A percentile compares a stretch with the other conserved stretches of the same genome.
These are phyloP conservation scores for Coemansia sp. DNA, from an alignment of 192 early-diverging fungal species.

Conservation along the genomic window DNA sequence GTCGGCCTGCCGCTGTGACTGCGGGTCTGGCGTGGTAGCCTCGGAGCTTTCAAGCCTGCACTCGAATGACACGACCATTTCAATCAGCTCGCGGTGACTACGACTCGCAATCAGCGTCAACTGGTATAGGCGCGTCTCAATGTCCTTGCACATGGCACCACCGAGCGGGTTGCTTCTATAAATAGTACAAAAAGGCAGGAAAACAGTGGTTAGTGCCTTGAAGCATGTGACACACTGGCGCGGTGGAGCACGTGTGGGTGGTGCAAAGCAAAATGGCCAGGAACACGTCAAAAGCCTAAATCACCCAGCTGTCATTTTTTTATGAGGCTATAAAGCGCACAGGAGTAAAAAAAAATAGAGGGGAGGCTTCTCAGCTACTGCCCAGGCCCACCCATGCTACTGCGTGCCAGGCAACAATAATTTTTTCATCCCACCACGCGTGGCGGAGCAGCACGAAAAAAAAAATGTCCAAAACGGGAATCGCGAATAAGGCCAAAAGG, in stretches of 20 bases:
- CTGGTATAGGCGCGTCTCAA: constrained; percentile 43
- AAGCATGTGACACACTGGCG: constrained; percentile 2
- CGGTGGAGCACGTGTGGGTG: constrained; percentile 11
- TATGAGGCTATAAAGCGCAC: neutral
- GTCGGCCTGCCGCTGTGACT: constrained; percentile 27
- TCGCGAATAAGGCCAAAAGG: constrained; percentile 11
- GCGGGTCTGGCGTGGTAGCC: neutral
- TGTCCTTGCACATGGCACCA: constrained; percentile 45
- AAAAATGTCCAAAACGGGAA: neutral
- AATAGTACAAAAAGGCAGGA: constrained; percentile 8
- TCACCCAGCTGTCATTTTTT: neutral
- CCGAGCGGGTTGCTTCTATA: constrained; percentile 54
- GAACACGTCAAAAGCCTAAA: constrained; percentile 11
- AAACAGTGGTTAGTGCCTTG: constrained; percentile 2
- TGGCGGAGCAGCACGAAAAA: constrained; percentile 6
- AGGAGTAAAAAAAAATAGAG: neutral
- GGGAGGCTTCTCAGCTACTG: constrained; percentile 12
- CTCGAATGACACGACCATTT: constrained; percentile 42
- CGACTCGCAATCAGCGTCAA: constrained; percentile 35
- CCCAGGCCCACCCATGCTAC: constrained; percentile 7
- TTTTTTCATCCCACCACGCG: neutral
- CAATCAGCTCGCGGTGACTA: constrained; percentile 29
- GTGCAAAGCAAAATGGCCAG: constrained; percentile 1
- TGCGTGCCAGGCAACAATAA: constrained; percentile 2
- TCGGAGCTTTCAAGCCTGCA: constrained; percentile 23